Conservation (phyloP, 805 yeast genomes). For the Pachysolen tannophilus region DNA sequence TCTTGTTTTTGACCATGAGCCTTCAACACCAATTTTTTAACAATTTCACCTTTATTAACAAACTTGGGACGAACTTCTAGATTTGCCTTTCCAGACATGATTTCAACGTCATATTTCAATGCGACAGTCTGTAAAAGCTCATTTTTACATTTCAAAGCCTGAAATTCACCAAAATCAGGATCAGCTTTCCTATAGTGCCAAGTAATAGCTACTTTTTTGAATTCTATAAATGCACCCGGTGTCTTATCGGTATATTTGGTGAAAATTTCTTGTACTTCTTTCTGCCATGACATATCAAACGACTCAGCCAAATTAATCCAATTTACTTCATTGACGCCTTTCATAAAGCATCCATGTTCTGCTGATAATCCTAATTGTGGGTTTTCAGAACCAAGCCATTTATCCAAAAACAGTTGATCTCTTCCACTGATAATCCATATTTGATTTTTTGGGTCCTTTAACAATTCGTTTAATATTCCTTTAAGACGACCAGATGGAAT, state of each 20-base stretch:
- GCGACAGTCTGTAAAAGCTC: constrained; percentile 56
- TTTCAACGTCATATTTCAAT: constrained; percentile 72
- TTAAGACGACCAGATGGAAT: constrained; percentile 76
- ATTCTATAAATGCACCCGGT: constrained; percentile 82
- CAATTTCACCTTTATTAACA: constrained; percentile 96
- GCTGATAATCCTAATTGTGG: constrained; percentile 77
- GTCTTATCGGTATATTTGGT: constrained; percentile 75
- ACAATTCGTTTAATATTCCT: constrained; percentile 47
- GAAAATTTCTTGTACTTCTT: constrained; percentile 68
- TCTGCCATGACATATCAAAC: constrained; percentile 92
- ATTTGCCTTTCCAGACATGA: constrained; percentile 96
- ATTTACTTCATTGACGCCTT: constrained; percentile 48
- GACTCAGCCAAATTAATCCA: constrained; percentile 85
- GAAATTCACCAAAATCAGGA: constrained; percentile 86
- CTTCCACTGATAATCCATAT: constrained; percentile 96
- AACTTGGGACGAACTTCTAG: constrained; percentile 94
- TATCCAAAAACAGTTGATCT: constrained; percentile 81
- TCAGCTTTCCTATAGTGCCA: constrained; percentile 98
- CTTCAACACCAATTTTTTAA: constrained; percentile 61
- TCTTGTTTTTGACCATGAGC: constrained; percentile 50
- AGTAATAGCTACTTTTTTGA: constrained; percentile 87
- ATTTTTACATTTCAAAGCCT: constrained; percentile 65
- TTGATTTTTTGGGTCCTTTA: constrained; percentile 72
- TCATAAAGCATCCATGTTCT: constrained; percentile 95
- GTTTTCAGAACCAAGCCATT: constrained; percentile 71